Evolutionary conservation across 345 rosid species (phyloP), one percentile per base, ranked within the genome.

Genomic region (Salix viminalis): DNA sequence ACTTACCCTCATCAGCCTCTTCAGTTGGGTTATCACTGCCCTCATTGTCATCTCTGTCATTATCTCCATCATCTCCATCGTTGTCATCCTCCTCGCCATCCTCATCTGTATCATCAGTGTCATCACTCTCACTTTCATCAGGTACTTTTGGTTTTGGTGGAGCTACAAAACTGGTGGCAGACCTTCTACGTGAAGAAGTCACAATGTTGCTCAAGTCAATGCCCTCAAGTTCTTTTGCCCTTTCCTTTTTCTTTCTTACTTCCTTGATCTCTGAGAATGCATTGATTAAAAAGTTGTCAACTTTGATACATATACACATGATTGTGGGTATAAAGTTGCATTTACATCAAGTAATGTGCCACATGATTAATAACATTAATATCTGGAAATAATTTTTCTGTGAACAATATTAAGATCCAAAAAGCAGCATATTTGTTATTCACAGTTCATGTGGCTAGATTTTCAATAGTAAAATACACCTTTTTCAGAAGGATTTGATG

Each of bases 171-270:
- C 91, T 92, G 67, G 84, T 82, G 24, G 91, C 72, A 18, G 94
- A 79, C 84, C 97, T 87, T 84, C 96, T 90, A 52, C 99, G 92
- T 58, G 98, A 89, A 81, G 88, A 92, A 41, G 86, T 83, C 56
- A 93, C 94, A 65, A 91, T 92, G 80, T 93, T 96, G 75, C 94
- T 92, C 48, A 73, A 85, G 88, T 93, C 97, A 80, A 96, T 91
- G 73, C 96, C 97, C 81, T 93, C 97, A 6, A 96, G 94, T 86
- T 96, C 98, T 80, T 82, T 90, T 65, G 88, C 89, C 82, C 90
- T 90, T 78, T 86, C 86, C 84, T 91, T 96, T 77, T 62, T 84
- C 84, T 75, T 96, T 77, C 80, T 91, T 2, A 92, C 92, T 62
- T 90, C 98, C 88, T 96, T 96, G 76, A 93, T 95, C 72, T 95